These are phyloP conservation scores for Gossypium australe DNA, from an alignment of 345 rosid genomes.

Conservation along the genomic window DNA sequence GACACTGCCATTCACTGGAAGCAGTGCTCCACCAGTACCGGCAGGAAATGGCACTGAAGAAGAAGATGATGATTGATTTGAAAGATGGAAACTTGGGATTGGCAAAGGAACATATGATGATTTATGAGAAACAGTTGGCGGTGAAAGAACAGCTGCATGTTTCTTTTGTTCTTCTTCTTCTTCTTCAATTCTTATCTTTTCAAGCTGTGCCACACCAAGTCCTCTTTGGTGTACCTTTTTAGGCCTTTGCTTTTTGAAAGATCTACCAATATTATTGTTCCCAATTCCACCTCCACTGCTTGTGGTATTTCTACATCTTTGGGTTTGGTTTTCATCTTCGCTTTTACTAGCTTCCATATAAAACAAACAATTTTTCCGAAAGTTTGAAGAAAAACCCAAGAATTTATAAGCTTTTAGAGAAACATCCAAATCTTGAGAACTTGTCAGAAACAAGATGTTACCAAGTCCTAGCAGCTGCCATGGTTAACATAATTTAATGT, in stretches of 20 bases:
- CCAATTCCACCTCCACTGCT: constrained; percentile 15
- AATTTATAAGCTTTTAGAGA: constrained; percentile 4
- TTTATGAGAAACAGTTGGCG: neutral
- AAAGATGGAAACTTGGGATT: constrained; percentile 16
- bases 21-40: neutral
- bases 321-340: constrained; percentile 33
- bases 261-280: constrained; percentile 17
- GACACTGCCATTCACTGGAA: neutral
- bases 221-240: constrained; percentile 59
- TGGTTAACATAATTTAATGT: neutral
- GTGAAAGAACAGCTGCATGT: constrained; percentile 20
- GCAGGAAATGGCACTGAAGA: constrained; percentile 19
- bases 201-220: constrained; percentile 65
- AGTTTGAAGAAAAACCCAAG: neutral
- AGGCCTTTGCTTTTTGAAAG: constrained; percentile 38
- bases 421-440: constrained; percentile 15
- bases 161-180: constrained; percentile 43
- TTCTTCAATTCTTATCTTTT: constrained; percentile 51
- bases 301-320: constrained; percentile 22
- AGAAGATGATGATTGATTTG: constrained; percentile 22
- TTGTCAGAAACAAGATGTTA: neutral
- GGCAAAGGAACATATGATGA: constrained; percentile 15
- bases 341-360: constrained; percentile 21
- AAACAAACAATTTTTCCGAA: neutral
- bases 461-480: neutral